Evolutionary conservation across 2,329 filamentous ascomycete species (phyloP), one percentile per base, ranked within the genome.

Genomic region (Gyromitra esculenta): DNA sequence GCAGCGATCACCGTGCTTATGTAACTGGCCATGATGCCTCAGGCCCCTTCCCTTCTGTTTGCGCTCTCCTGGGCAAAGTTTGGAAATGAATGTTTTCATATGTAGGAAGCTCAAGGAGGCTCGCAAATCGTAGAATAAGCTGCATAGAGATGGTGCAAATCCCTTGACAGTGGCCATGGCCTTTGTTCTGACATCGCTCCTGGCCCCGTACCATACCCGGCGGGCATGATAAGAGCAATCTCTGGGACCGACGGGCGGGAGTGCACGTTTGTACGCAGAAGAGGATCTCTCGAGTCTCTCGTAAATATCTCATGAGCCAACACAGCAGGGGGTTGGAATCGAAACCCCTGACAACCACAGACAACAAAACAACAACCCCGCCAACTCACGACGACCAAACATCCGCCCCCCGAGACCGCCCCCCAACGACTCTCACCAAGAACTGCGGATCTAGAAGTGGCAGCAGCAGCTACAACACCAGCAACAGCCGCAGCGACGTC

Each of bases 311-410:
- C 72, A 71, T 59, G 59, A 37, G 62, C 69, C 75, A 77, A 75
- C 70, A 74, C 70, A 77, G 54, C 75, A 74, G 75, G 71, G 71
- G 64, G 59, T 75, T 62, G 62, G 39, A 70, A 65, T 77, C 57
- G 72, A 71, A 71, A 64, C 74, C 74, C 74, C 74, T 76, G 74
- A 76, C 75, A 73, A 75, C 75, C 71, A 69, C 64, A 62, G 64
- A 68, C 75, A 77, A 77, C 70, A 77, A 77, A 77, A 77, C 57
- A 74, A 77, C 75, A 70, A 69, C 75, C 75, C 75, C 75, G 75
- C 75, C 75, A 75, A 77, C 75, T 75, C 75, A 70, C 75, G 63
- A 77, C 57, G 57, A 65, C 56, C 71, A 60, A 77, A 70, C 64
- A 63, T 31, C 69, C 39, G 54, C 39, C 45, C 31, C 48, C 25